phyloP scores from a whole-genome alignment of 176 grass and related monocot species.

The Poa pratensis region DNA sequence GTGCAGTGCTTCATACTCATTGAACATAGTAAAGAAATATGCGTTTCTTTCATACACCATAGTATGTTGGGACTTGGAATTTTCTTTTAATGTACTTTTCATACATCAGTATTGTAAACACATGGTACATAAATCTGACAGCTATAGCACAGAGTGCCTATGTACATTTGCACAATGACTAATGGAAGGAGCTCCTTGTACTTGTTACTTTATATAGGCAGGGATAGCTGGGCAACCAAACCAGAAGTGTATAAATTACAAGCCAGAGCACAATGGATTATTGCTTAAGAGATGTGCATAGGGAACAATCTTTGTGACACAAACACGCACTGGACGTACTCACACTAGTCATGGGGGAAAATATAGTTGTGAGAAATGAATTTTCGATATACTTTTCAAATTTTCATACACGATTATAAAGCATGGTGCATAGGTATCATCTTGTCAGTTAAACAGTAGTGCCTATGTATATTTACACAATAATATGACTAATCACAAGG shows the following conservation, averaged over 20 bases:
- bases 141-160: neutral
- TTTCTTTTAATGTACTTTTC: neutral
- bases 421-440: neutral
- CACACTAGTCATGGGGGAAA: neutral
- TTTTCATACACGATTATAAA: slow-evolving; percentile 21
- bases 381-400: neutral
- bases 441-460: neutral
- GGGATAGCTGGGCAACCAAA: neutral
- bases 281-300: neutral
- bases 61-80: neutral
- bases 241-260: slow-evolving; percentile 23
- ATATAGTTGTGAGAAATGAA: neutral
- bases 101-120: slow-evolving; percentile 10
- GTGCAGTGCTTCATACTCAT: neutral
- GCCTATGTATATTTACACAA: neutral
- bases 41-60: neutral
- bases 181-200: neutral
- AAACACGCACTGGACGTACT: neutral
- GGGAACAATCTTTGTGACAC: slow-evolving; percentile 7
- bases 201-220: neutral
- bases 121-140: slow-evolving; percentile 1
- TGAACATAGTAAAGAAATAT: neutral
- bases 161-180: slow-evolving; percentile 17
- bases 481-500: slow-evolving; percentile 20
- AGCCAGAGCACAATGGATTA: slow-evolving; percentile 5